A percentile compares a stretch with the other conserved stretches of the same genome.
phyloP scores from a whole-genome alignment of 2,329 filamentous ascomycete genomes.

The Cladobotryum mycophilum region DNA sequence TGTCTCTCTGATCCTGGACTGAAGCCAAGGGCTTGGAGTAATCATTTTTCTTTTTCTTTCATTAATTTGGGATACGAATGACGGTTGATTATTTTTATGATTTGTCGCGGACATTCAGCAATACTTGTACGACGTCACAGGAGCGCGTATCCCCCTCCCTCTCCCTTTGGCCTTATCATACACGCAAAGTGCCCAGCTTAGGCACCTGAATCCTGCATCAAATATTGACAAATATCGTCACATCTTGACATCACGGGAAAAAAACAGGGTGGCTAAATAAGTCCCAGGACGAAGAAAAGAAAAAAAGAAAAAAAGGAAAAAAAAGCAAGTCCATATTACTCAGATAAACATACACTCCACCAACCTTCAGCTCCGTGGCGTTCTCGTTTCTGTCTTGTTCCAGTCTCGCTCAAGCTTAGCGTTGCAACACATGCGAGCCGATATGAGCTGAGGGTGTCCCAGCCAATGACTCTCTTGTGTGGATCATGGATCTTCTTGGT shows the following conservation, averaged over 20 bases:
- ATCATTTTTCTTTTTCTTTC: background rate
- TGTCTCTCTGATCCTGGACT: background rate
- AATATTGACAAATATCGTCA: too few species aligned
- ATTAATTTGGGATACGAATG: too few species aligned
- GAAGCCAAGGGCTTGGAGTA: background rate
- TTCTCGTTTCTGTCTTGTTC: background rate
- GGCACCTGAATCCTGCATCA: too few species aligned
- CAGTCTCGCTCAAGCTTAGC: background rate
- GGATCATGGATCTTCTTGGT: too few species aligned
- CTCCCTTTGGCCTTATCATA: background rate
- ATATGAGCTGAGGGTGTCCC: background rate
- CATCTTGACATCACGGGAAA: too few species aligned
- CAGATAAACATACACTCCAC: background rate
- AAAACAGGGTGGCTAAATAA: too few species aligned
- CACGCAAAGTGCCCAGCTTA: background rate
- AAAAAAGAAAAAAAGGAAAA: background rate
- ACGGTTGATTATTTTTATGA: too few species aligned
- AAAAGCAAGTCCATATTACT: background rate
- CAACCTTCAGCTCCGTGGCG: constrained; percentile 11
- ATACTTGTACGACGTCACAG: background rate
- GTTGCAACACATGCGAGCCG: background rate
- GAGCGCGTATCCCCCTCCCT: background rate
- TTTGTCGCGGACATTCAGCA: background rate
- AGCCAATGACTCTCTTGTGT: too few species aligned
- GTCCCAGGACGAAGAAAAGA: too few species aligned